Base-by-base conservation (phyloP, 345 rosid species). In the Rhodamnia argentea region DNA sequence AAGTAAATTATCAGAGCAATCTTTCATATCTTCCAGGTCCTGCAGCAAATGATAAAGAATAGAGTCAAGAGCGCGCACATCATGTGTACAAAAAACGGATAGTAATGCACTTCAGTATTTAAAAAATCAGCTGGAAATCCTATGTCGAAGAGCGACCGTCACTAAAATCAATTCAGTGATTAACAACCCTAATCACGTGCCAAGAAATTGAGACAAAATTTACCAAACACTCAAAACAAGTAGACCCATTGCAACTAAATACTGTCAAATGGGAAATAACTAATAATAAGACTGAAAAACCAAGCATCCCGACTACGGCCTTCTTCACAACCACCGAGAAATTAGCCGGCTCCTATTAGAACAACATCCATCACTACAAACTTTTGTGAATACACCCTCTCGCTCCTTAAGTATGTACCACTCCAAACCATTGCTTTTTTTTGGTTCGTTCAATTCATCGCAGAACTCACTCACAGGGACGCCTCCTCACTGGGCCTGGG, bases 1-100 rank as follows among this genome's bases (percentile, higher is more conserved):
- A 87, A 97, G 96, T 87, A 97, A 93, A 88, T 96, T 92, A 89
- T 97, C 99, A 78, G 96, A 97, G 93, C 98, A 95, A 88, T 94
- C 92, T 91, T 92, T 96, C 95, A 97, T 97, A 85, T 95, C 96
- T 44, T 93, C 89, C 92, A 97, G 94, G 54, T 94, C 98, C 99
- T 96, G 86, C 88, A 14, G 54, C 56, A 54, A 52, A 13, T 1
- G 14, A 64, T 18, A 22, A 78, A 52, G 42, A 10, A 70, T 5
- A 52, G 29, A 70, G 78, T 70, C 78, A 32, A 40, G 18, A 16
- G 6, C 24, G 23, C 24, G 20, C 40, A 32, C 75, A 62, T 62
- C 22, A 9, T 3, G 3, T 14, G 40, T 15, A 14, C 75, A 7
- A 14, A 42, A 62, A 62, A 62, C 11, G 11, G 75, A 62, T 3